Evolutionary conservation across 1,139 yeast species (phyloP).

Genomic region (Saccharomyces hybrid): DNA sequence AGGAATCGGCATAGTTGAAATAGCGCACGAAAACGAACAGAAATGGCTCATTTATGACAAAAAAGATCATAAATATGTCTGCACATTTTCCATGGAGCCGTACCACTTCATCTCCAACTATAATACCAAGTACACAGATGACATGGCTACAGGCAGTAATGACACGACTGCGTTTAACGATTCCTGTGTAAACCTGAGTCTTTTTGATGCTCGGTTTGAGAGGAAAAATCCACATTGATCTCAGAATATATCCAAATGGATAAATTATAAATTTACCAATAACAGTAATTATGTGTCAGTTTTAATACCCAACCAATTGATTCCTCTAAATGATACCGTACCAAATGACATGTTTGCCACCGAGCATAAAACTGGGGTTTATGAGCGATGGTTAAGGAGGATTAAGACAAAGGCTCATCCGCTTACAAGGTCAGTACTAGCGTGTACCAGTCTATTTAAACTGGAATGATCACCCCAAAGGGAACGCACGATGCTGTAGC

Average conservation of each 20-base stretch:
- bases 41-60: conserved; percentile 23
- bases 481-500: conserved; percentile 11
- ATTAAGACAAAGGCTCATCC: background rate
- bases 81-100: conserved; percentile 19
- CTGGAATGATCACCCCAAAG: conserved; percentile 8
- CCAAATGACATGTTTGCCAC: background rate
- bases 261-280: background rate
- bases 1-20: conserved; percentile 9
- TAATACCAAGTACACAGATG: conserved; percentile 6
- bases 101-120: conserved; percentile 24
- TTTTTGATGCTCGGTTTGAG: conserved; percentile 68
- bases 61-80: conserved; percentile 11
- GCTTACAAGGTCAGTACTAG: background rate
- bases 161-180: conserved; percentile 19
- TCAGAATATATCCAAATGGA: background rate
- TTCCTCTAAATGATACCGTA: background rate
- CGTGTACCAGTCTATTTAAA: background rate
- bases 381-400: background rate
- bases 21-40: background rate
- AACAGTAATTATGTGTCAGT: background rate
- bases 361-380: background rate
- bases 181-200: conserved; percentile 44
- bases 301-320: background rate
- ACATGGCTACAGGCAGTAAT: background rate
- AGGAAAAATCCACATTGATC: conserved; percentile 47